These are phyloP conservation scores for Cynara cardunculus DNA, from an alignment of 129 eudicot species.

Conservation along the genomic window DNA sequence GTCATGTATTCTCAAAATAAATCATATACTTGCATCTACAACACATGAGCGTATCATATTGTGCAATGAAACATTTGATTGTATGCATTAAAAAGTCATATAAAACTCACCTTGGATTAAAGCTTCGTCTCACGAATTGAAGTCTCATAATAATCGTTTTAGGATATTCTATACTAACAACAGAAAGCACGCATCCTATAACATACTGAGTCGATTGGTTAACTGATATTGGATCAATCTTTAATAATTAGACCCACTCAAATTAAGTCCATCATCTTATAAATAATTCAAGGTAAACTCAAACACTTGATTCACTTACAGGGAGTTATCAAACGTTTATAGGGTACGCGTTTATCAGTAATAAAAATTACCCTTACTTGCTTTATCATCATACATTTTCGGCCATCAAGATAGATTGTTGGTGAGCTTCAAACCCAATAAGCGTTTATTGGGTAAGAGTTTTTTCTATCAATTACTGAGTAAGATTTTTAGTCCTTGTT, in stretches of 20 bases:
- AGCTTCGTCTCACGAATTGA: background rate
- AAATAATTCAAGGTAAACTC: too few species aligned
- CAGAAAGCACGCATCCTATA: background rate
- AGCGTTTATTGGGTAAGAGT: too few species aligned
- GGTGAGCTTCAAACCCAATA: too few species aligned
- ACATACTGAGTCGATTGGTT: background rate
- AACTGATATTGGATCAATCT: background rate
- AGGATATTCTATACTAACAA: background rate
- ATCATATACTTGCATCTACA: background rate
- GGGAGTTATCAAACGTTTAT: too few species aligned
- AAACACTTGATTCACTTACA: background rate
- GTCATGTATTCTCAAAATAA: background rate
- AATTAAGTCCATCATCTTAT: background rate
- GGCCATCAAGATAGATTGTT: too few species aligned
- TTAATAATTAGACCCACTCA: background rate
- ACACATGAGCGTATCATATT: background rate
- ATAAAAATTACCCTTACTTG: too few species aligned
- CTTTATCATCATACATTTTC: too few species aligned
- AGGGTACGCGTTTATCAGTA: too few species aligned
- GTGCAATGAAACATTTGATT: background rate
- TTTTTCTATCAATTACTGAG: too few species aligned
- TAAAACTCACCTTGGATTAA: background rate
- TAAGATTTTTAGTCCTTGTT: too few species aligned
- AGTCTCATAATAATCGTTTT: too few species aligned
- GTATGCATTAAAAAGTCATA: background rate